phyloP scores from a whole-genome alignment of 2,329 filamentous ascomycete genomes.

The Bipolaris bicolor region DNA sequence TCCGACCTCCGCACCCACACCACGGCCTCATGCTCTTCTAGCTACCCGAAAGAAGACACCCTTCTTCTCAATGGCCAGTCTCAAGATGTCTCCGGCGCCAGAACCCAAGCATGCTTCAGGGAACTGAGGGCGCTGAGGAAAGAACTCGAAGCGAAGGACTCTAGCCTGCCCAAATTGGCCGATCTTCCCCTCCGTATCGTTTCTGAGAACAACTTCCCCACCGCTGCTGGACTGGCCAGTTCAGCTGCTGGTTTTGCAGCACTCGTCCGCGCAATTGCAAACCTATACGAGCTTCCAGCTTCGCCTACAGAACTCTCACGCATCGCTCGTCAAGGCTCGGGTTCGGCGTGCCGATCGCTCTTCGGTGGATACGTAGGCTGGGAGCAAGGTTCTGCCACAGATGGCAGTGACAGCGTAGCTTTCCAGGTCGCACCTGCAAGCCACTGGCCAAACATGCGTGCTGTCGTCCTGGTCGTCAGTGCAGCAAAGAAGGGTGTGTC shows the following conservation, averaged over 20 bases:
- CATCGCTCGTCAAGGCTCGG: constrained; percentile 91
- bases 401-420: constrained; percentile 86
- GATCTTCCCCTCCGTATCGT: constrained; percentile 80
- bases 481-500: constrained; percentile 96
- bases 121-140: constrained; percentile 80
- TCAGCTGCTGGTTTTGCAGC: constrained; percentile 71
- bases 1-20: constrained; percentile 93
- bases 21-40: constrained; percentile 84
- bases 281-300: constrained; percentile 85
- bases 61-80: constrained; percentile 83
- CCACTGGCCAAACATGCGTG: constrained; percentile 96
- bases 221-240: constrained; percentile 81
- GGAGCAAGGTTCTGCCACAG: constrained; percentile 75
- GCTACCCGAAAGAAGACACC: constrained; percentile 70
- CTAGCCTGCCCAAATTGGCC: constrained; percentile 82
- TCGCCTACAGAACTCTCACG: constrained; percentile 82
- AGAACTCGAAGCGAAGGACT: constrained; percentile 72
- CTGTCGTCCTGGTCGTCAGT: constrained; percentile 86
- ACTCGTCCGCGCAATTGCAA: constrained; percentile 81
- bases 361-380: constrained; percentile 97
- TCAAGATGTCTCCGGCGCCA: constrained; percentile 84
- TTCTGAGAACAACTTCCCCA: constrained; percentile 98
- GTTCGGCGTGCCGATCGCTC: constrained; percentile 89
- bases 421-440: constrained; percentile 85
- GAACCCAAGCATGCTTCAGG: constrained; percentile 93